phyloP scores from a whole-genome alignment of 1,284 basidiomycete genomes.

The Amylostereum areolatum region DNA sequence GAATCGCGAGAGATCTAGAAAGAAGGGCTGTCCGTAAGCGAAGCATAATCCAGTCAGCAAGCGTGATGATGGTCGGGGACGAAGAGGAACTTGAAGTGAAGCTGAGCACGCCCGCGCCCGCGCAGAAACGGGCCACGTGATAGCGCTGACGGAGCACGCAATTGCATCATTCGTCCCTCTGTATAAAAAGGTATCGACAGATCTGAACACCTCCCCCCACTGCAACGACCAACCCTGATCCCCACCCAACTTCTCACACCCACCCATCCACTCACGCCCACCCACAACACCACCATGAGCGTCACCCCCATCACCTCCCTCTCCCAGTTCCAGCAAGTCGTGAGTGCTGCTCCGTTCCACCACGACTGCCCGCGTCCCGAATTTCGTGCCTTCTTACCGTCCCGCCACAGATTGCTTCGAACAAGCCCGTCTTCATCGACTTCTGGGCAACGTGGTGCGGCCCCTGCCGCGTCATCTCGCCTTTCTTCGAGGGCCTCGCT shows the following conservation, averaged over 20 bases:
- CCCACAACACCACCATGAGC: slow-evolving; percentile 2
- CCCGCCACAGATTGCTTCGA: slow-evolving; percentile 41
- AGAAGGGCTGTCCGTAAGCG: too few relatives aligned
- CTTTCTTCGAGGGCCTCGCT: slow-evolving; percentile 68
- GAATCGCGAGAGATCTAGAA: too few relatives aligned
- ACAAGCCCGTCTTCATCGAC: slow-evolving; percentile 60
- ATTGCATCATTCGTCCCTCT: too few relatives aligned
- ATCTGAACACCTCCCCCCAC: too few relatives aligned
- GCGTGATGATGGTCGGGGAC: too few relatives aligned
- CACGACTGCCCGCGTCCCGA: neutral
- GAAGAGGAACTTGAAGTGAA: too few relatives aligned
- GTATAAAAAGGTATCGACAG: too few relatives aligned
- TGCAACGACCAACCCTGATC: too few relatives aligned
- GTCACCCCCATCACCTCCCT: slow-evolving; percentile 44
- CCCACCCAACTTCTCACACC: neutral
- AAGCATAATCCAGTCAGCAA: too few relatives aligned
- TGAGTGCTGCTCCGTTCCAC: slow-evolving; percentile 18
- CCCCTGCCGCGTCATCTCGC: slow-evolving; percentile 71
- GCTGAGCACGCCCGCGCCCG: too few relatives aligned
- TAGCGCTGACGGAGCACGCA: too few relatives aligned
- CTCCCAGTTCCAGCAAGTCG: slow-evolving; percentile 44
- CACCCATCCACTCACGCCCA: neutral
- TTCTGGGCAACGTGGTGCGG: slow-evolving; percentile 71
- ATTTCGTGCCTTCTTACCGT: slow-evolving; percentile 1
- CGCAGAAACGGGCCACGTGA: too few relatives aligned